Conservation (phyloP, 2,329 filamentous ascomycete genomes). For the Ophiostoma australiae region DNA sequence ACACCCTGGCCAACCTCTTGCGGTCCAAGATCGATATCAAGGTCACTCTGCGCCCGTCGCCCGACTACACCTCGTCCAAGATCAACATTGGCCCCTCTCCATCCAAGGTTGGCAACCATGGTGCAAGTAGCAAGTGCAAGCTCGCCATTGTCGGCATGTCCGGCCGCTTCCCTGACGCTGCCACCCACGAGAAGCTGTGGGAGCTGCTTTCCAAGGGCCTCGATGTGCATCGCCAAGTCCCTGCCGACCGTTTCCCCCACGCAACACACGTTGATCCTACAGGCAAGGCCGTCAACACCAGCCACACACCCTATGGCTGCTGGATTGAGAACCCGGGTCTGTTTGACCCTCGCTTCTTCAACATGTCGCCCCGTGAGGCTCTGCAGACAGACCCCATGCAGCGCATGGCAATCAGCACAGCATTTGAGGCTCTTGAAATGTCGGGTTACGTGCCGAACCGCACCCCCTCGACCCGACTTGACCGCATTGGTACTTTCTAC, state of each 20-base stretch:
- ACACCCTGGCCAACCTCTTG: conserved; percentile 43
- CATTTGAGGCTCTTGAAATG: conserved; percentile 78
- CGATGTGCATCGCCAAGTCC: conserved; percentile 65
- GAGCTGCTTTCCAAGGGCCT: conserved; percentile 68
- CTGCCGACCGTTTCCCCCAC: conserved; percentile 67
- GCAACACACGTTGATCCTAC: conserved; percentile 66
- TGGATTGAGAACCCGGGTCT: conserved; percentile 69
- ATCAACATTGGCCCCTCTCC: conserved; percentile 27
- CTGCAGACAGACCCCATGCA: conserved; percentile 78
- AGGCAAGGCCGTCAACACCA: conserved; percentile 70
- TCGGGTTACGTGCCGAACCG: conserved; percentile 70
- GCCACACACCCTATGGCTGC: conserved; percentile 70
- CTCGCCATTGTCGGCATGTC: conserved; percentile 83
- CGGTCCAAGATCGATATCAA: conserved; percentile 41
- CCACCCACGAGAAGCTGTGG: conserved; percentile 68
- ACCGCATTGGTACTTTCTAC: conserved; percentile 66
- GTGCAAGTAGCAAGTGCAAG: conserved; percentile 53
- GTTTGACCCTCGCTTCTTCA: conserved; percentile 82
- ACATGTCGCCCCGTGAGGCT: conserved; percentile 73
- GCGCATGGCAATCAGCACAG: conserved; percentile 67
- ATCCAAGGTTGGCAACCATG: conserved; percentile 43
- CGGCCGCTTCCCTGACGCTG: conserved; percentile 69
- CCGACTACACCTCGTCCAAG: conserved; percentile 35
- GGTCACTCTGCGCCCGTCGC: conserved; percentile 39
- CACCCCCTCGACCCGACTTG: conserved; percentile 61